These are phyloP conservation scores for Cynanchum wilfordii DNA, from an alignment of 257 asterid genomes.

Conservation along the genomic window DNA sequence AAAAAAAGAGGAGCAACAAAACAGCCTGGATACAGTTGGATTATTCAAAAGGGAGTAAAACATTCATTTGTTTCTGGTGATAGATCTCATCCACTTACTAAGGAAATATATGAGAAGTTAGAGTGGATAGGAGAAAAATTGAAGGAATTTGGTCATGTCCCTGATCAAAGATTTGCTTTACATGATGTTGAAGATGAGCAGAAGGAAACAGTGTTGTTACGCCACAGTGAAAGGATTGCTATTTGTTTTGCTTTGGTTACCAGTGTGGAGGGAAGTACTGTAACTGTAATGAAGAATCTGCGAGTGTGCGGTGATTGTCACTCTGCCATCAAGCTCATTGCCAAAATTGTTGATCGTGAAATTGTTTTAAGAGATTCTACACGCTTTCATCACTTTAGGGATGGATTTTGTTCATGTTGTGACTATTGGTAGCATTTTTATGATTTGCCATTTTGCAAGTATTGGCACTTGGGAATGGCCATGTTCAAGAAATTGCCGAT, in stretches of 20 bases:
- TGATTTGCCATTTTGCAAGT: background rate
- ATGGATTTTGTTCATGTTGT: conserved; percentile 55
- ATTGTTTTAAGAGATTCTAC: conserved; percentile 49
- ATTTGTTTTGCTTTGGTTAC: conserved; percentile 40
- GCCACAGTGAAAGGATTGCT: conserved; percentile 57
- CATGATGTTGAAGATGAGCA: conserved; percentile 62
- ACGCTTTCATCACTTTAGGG: conserved; percentile 57
- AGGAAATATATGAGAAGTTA: conserved; percentile 34
- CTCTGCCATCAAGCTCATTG: conserved; percentile 41
- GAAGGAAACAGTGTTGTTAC: conserved; percentile 33
- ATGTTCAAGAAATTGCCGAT: background rate
- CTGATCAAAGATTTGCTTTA: conserved; percentile 36
- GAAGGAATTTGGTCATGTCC: conserved; percentile 39
- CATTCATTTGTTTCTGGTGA: conserved; percentile 44
- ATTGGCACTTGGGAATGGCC: background rate
- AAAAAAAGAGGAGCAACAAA: conserved; percentile 33
- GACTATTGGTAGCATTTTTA: conserved; percentile 51
- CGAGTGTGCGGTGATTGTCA: conserved; percentile 56
- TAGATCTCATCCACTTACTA: conserved; percentile 32
- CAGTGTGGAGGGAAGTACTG: conserved; percentile 24
- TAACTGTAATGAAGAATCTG: conserved; percentile 55
- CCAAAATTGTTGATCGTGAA: conserved; percentile 35
- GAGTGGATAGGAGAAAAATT: conserved; percentile 36
- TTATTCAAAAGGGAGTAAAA: conserved; percentile 33
- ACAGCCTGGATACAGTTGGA: conserved; percentile 75